Percentiles rank a stretch among this genome's conserved stretches.
phyloP scores from a whole-genome alignment of 495 filamentous ascomycete genomes.

The Letharia lupina region DNA sequence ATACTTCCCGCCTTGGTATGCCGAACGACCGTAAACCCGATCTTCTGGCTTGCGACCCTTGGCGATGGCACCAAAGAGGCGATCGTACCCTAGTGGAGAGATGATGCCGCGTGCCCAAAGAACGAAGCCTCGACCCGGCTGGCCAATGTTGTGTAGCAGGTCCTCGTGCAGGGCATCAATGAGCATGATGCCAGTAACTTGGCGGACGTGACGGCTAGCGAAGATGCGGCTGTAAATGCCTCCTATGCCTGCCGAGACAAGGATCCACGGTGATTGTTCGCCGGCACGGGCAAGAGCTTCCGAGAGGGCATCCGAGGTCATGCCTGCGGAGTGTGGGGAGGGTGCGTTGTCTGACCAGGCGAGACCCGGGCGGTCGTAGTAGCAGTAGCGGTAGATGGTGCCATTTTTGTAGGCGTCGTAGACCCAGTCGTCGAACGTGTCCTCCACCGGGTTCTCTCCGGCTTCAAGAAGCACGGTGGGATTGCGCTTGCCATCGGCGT shows the following conservation, averaged over 20 bases:
- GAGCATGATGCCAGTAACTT: slow-evolving; percentile 70
- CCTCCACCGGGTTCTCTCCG: slow-evolving; percentile 69
- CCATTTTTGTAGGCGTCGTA: slow-evolving; percentile 58
- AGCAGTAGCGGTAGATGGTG: slow-evolving; percentile 81
- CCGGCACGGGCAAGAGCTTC: slow-evolving; percentile 74
- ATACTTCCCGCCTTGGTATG: slow-evolving; percentile 69
- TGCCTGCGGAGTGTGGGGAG: slow-evolving; percentile 83
- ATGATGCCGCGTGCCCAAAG: slow-evolving; percentile 81
- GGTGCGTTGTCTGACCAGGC: slow-evolving; percentile 91
- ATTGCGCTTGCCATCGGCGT: slow-evolving; percentile 39
- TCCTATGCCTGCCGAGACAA: slow-evolving; percentile 65
- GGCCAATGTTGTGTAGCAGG: slow-evolving; percentile 57
- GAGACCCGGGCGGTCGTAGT: slow-evolving; percentile 86
- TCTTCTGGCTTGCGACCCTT: slow-evolving; percentile 72
- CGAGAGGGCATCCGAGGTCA: slow-evolving; percentile 75
- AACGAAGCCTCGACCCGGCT: slow-evolving; percentile 63
- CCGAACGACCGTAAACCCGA: slow-evolving; percentile 66
- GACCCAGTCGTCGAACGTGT: slow-evolving; percentile 50
- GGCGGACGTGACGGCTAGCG: slow-evolving; percentile 61
- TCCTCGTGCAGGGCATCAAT: slow-evolving; percentile 86
- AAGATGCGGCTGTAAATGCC: slow-evolving; percentile 87
- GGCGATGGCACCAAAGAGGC: slow-evolving; percentile 68
- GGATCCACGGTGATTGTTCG: slow-evolving; percentile 76
- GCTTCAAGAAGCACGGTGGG: slow-evolving; percentile 78
- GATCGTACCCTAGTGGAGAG: slow-evolving; percentile 76